Conservation (phyloP, 2,329 filamentous ascomycete species). For the Cercospora sp. region DNA sequence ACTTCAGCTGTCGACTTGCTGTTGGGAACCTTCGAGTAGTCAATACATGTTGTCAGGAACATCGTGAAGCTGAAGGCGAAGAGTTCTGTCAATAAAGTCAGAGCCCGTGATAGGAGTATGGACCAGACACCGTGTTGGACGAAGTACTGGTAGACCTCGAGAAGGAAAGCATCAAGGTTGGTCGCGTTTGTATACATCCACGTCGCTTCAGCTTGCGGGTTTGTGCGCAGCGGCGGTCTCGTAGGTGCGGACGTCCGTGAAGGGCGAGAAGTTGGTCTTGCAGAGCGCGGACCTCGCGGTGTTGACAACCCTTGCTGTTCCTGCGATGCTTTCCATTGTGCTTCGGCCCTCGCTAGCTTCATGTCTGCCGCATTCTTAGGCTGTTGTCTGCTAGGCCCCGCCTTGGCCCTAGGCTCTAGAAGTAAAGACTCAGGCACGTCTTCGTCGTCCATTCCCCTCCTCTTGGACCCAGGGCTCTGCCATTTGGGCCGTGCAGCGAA, state of each 20-base stretch:
- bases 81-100: conserved; percentile 76
- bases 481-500: conserved; percentile 41
- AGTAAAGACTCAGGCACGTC: conserved; percentile 65
- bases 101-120: conserved; percentile 68
- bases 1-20: conserved; percentile 63
- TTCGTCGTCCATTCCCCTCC: conserved; percentile 54
- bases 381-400: conserved; percentile 15
- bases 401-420: conserved; percentile 52
- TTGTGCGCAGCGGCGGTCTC: conserved; percentile 40
- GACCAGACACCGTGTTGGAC: conserved; percentile 80
- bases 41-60: conserved; percentile 80
- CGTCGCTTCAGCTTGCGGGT: conserved; percentile 74
- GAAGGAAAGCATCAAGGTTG: conserved; percentile 84
- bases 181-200: conserved; percentile 92
- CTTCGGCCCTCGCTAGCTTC: conserved; percentile 35
- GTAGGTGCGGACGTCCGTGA: conserved; percentile 25
- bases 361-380: conserved; percentile 13
- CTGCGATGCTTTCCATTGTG: conserved; percentile 54
- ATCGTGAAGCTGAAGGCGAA: conserved; percentile 83
- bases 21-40: conserved; percentile 71
- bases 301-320: conserved; percentile 48
- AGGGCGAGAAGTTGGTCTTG: conserved; percentile 20
- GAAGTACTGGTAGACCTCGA: conserved; percentile 84
- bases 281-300: conserved; percentile 17
- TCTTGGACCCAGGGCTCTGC: conserved; percentile 38